Conservation (phyloP, 176 grass and related monocot genomes). For the Bothriochloa decipiens region DNA sequence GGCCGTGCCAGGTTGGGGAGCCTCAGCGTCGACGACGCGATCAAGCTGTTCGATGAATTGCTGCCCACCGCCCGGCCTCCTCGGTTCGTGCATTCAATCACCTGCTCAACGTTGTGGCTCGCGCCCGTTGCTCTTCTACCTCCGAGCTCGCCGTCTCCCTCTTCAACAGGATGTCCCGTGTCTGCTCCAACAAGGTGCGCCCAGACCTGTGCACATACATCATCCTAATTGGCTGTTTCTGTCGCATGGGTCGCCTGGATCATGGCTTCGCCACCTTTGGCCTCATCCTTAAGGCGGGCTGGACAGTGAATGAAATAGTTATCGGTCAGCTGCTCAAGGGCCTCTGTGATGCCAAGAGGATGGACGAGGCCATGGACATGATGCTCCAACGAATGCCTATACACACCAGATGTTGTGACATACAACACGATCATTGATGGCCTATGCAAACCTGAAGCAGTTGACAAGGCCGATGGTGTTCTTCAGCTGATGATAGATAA, state of each 20-base stretch:
- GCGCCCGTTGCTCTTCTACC: background rate
- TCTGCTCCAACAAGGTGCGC: background rate
- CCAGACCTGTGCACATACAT: accelerated
- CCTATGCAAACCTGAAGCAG: no score
- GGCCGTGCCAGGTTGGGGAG: background rate
- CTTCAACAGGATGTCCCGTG: background rate
- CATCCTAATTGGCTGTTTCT: background rate
- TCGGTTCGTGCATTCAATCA: background rate
- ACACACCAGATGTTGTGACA: no score
- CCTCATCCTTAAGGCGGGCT: background rate
- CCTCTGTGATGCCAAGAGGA: no score
- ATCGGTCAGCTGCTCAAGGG: no score
- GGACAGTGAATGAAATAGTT: background rate
- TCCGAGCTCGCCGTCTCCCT: background rate
- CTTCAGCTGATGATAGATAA: no score
- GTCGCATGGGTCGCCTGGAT: background rate
- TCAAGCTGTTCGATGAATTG: background rate
- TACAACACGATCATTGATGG: no score
- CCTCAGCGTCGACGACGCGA: background rate
- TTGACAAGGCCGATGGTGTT: no score
- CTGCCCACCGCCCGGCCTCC: background rate
- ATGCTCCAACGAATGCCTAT: no score
- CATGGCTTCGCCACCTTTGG: background rate
- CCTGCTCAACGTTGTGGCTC: background rate
- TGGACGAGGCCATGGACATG: no score